Percentiles rank a stretch among this genome's conserved stretches.
Conservation (phyloP, 805 yeast genomes). For the Saccharomyces paradoxus region DNA sequence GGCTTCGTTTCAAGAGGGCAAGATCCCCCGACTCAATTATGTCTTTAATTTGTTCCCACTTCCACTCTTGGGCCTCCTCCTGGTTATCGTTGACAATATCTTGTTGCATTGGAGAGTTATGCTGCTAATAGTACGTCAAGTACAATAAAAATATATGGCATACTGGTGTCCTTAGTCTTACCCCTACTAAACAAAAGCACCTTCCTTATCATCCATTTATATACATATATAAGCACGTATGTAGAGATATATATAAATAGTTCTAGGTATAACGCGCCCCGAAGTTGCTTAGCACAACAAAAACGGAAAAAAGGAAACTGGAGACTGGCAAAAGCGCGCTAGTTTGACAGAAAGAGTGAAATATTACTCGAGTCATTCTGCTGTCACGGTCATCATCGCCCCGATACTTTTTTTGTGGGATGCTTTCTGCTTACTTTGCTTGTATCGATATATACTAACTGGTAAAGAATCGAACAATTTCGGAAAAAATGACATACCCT, state of each 20-base stretch:
- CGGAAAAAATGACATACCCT: slow-evolving; percentile 22
- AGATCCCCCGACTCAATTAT: slow-evolving; percentile 38
- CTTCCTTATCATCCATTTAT: background rate
- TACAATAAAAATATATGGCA: background rate
- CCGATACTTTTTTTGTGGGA: background rate
- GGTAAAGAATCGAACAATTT: background rate
- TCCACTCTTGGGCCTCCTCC: slow-evolving; percentile 16
- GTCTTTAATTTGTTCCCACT: slow-evolving; percentile 38
- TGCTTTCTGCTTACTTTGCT: background rate
- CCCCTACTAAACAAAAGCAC: background rate
- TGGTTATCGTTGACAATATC: background rate
- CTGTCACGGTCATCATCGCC: background rate
- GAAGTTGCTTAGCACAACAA: background rate
- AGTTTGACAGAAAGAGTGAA: background rate
- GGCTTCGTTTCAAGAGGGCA: slow-evolving; percentile 43
- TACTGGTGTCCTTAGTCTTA: background rate
- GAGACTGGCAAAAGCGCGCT: background rate
- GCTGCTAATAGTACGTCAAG: background rate
- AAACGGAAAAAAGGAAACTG: background rate
- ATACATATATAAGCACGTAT: background rate
- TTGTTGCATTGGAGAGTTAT: background rate
- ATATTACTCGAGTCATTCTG: background rate
- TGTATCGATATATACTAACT: background rate
- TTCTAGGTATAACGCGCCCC: slow-evolving; percentile 3
- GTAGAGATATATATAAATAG: background rate